Evolutionary conservation across 352 stramenopile genomes (phyloP), one percentile per base, ranked within the genome.

Genomic region (Pythium plurisporium): DNA sequence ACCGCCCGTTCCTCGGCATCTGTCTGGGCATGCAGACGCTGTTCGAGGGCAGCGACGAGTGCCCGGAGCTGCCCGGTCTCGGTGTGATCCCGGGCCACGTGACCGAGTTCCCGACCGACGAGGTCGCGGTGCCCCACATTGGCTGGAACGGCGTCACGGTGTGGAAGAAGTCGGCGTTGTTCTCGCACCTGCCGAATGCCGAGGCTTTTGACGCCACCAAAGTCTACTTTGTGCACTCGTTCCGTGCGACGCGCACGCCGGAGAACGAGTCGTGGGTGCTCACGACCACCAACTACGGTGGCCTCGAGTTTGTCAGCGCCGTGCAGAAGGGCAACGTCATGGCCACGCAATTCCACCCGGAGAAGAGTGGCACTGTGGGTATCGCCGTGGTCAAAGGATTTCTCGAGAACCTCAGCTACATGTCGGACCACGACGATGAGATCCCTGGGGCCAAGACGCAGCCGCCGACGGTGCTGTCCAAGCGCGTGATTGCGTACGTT

Each of bases 211-310:
- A 71, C 38, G 58, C 64, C 26, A 67, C 72, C 19, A 86, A 87
- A 38, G 80, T 97, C 4, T 99, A 99, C 76, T 99, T 99, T 81
- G 97, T 99, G 40, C 97, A 99, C 79, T 99, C 95, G 48, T 99
- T 96, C 70, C 89, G 91, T 12, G 86, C 92, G 3, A 47, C 68
- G 12, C 73, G 77, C 57, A 89, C 73, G 40, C 66, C 79, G 25
- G 87, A 78, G 53, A 94, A 97, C 51, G 68, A 82, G 9, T 81
- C 81, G 31, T 99, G 96, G 95, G 85, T 98, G 41, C 80, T 98
- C 49, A 95, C 83, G 20, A 97, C 86, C 6, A 99, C 97, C 22
- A 96, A 96, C 51, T 99, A 99, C 70, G 94, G 91, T 40, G 86
- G 79, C 14, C 60, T 94, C 30, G 76, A 92, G 50, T 99, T 98